These are phyloP conservation scores for Calonectria leucothoes DNA, from an alignment of 2,329 filamentous ascomycete genomes.

Conservation along the genomic window DNA sequence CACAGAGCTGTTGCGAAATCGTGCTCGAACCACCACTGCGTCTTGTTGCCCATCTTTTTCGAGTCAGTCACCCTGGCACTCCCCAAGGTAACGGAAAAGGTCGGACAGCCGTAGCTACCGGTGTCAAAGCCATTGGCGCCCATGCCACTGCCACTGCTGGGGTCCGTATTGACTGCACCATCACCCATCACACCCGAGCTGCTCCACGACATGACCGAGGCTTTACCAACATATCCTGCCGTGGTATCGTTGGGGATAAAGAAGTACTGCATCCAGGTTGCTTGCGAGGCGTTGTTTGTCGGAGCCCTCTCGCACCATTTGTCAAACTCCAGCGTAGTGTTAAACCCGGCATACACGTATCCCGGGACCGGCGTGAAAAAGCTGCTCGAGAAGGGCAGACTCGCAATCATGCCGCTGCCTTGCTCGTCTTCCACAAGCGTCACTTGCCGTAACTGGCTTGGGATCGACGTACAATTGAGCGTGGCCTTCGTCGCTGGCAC, in stretches of 20 bases:
- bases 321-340: conserved; percentile 31
- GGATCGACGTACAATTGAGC: conserved; percentile 34
- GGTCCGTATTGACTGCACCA: conserved; percentile 33
- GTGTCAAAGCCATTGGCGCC: conserved; percentile 21
- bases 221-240: conserved; percentile 34
- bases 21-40: conserved; percentile 28
- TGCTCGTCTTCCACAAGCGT: conserved; percentile 20
- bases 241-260: conserved; percentile 26
- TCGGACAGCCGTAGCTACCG: conserved; percentile 26
- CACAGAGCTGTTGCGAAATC: conserved; percentile 37
- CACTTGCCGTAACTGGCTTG: conserved; percentile 21
- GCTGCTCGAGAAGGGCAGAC: conserved; percentile 11
- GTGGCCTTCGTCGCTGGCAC: conserved; percentile 33
- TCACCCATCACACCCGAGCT: conserved; percentile 27
- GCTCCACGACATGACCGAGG: conserved; percentile 33
- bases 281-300: conserved; percentile 16
- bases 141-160: conserved; percentile 25
- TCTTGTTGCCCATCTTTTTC: conserved; percentile 18
- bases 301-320: conserved; percentile 34
- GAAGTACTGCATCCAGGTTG: conserved; percentile 35
- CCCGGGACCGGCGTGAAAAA: conserved; percentile 10
- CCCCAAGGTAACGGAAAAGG: conserved; percentile 30
- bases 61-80: conserved; percentile 13
- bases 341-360: conserved; percentile 28
- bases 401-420: neutral